These are phyloP conservation scores for Didymella lethalis DNA, from an alignment of 2,329 filamentous ascomycete genomes.

Conservation along the genomic window DNA sequence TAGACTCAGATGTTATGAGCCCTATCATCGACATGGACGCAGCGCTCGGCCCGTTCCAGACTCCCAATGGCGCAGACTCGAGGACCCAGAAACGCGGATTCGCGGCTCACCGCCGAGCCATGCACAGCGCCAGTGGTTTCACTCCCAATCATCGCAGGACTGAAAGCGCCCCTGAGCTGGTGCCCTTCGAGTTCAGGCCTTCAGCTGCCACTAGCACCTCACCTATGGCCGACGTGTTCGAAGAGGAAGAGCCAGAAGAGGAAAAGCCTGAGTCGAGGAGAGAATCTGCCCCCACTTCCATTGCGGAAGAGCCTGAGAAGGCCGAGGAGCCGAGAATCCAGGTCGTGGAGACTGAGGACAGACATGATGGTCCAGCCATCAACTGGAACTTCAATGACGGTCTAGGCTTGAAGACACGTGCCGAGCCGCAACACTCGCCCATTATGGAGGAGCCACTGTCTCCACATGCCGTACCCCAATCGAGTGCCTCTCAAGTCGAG, in stretches of 20 bases:
- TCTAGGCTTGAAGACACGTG: slow-evolving; percentile 44
- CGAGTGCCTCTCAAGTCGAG: slow-evolving; percentile 48
- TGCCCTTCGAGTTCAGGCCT: slow-evolving; percentile 70
- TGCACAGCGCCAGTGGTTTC: slow-evolving; percentile 80
- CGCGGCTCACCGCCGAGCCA: slow-evolving; percentile 64
- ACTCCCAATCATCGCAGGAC: slow-evolving; percentile 80
- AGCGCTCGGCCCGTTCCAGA: slow-evolving; percentile 90
- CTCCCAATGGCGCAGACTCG: slow-evolving; percentile 74
- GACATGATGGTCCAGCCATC: slow-evolving; percentile 50
- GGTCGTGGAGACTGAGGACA: slow-evolving; percentile 55
- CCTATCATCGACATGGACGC: slow-evolving; percentile 94
- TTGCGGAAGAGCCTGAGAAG: slow-evolving; percentile 48
- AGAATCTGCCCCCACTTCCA: slow-evolving; percentile 19
- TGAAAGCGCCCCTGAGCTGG: slow-evolving; percentile 81
- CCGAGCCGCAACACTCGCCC: slow-evolving; percentile 22
- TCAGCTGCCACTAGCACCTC: slow-evolving; percentile 66
- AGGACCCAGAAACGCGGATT: slow-evolving; percentile 54
- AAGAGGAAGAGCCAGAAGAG: slow-evolving; percentile 77
- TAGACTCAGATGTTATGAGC: slow-evolving; percentile 68
- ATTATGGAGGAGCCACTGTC: slow-evolving; percentile 36
- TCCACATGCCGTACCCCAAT: slow-evolving; percentile 33
- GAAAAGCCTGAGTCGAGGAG: slow-evolving; percentile 44
- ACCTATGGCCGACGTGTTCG: slow-evolving; percentile 86
- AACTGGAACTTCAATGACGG: slow-evolving; percentile 55
- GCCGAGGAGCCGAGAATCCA: slow-evolving; percentile 54